Base-by-base conservation (phyloP, 805 yeast genomes). In the Ogataea degrootiae region DNA sequence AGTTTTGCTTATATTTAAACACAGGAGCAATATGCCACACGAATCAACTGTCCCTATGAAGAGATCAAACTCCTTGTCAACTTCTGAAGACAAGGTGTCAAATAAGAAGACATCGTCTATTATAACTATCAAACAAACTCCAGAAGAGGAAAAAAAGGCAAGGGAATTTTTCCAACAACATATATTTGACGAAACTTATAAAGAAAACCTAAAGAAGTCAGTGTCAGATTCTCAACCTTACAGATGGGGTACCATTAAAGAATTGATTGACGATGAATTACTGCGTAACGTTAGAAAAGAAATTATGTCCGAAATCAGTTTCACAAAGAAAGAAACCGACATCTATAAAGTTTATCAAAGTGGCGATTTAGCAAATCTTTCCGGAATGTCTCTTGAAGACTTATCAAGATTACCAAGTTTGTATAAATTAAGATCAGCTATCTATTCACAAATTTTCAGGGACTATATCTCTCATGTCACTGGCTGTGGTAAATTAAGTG, bases 281-380 rank as follows among this genome's bases (percentile, higher is more conserved):
- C 69, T 94, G 45, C 72, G 94, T 52, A 75, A 77, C 31, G 98
- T 95, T 1, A 77, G 98, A 43, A 79, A 79, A 48, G 99, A 94
- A 65, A 90, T 95, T 23, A 76, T 87, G 54, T 69, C 74, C 2
- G 85, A 90, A 59, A 84, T 94, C 51, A 94, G 87, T 39, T 94
- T 95, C 72, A 90, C 98, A 9, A 81, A 83, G 57, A 94, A 95
- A 66, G 99, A 95, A 66, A 94, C 99, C 0, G 99, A 94, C 63
- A 94, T 94, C 53, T 94, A 94, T 68, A 91, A 88, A 65, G 96
- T 92, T 31, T 82, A 69, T 69, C 97, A 83, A 72, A 87, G 80
- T 69, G 99, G 85, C 63, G 97, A 89, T 67, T 76, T 94, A 56
- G 96, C 97, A 38, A 95, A 94, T 63, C 68, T 94, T 39, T 85